A percentile compares a stretch with the other conserved stretches of the same genome.
These are phyloP conservation scores for Ceratobasidium sp. DNA, from an alignment of 1,284 basidiomycete species.

Conservation along the genomic window DNA sequence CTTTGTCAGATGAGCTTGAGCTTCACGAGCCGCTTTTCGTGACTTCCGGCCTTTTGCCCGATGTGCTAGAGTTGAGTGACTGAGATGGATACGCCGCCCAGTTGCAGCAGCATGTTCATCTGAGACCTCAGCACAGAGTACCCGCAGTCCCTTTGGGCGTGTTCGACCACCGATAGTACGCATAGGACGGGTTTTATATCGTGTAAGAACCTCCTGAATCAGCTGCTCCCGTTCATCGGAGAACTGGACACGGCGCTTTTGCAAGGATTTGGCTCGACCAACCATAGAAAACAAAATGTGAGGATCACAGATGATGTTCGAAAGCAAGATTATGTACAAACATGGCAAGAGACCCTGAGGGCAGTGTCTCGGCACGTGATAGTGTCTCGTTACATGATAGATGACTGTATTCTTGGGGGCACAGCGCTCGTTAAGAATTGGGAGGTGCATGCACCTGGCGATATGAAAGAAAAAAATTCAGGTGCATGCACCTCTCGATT, in stretches of 20 bases:
- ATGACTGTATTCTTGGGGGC: slow-evolving; percentile 45
- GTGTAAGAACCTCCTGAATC: not conserved
- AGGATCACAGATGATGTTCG: no score
- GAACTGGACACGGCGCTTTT: no score
- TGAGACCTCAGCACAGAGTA: slow-evolving; percentile 5
- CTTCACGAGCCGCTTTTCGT: not conserved
- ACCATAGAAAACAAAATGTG: no score
- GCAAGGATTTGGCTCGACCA: no score
- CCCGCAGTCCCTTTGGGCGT: not conserved
- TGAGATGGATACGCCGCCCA: not conserved
- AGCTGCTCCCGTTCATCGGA: not conserved
- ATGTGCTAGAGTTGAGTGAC: not conserved
- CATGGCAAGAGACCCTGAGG: no score
- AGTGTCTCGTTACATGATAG: slow-evolving; percentile 12
- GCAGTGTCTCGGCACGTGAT: slow-evolving; percentile 6
- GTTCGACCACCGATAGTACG: not conserved
- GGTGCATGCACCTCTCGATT: no score
- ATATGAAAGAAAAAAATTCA: no score
- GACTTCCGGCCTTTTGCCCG: not conserved
- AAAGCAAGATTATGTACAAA: no score
- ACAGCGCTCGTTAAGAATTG: no score
- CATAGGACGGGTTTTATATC: not conserved
- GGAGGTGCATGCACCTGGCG: no score
- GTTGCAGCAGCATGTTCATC: slow-evolving; percentile 3
- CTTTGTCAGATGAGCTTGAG: slow-evolving; percentile 28